A percentile compares a stretch with the other conserved stretches of the same genome.
Conservation (phyloP, 768 basidiomycete genomes). For the Suillus ampliporus region DNA sequence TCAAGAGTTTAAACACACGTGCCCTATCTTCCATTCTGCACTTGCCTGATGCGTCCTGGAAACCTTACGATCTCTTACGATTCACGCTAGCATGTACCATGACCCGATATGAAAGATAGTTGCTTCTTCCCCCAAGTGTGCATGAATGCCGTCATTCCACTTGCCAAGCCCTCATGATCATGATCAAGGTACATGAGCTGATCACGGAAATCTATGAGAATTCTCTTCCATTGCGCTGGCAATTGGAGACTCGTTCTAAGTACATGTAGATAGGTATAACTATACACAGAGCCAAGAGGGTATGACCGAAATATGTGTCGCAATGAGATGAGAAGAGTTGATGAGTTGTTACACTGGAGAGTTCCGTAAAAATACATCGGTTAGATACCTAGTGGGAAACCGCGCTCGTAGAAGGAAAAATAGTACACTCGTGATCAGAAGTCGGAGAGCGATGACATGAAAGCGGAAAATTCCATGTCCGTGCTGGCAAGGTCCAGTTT, state of each 20-base stretch:
- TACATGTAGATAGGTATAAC: slow-evolving; percentile 35
- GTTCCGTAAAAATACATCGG: slow-evolving; percentile 37
- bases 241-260: slow-evolving; percentile 9
- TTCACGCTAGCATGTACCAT: background rate
- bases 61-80: background rate
- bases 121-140: background rate
- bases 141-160: slow-evolving; percentile 11
- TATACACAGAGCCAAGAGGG: slow-evolving; percentile 21
- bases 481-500: slow-evolving; percentile 25
- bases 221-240: slow-evolving; percentile 18
- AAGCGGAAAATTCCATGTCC: slow-evolving; percentile 35
- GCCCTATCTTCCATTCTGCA: slow-evolving; percentile 13
- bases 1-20: slow-evolving; percentile 18
- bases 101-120: background rate
- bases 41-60: slow-evolving; percentile 3
- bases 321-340: slow-evolving; percentile 1
- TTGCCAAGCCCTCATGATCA: slow-evolving; percentile 4
- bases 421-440: slow-evolving; percentile 29
- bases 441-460: slow-evolving; percentile 37
- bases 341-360: slow-evolving; percentile 15
- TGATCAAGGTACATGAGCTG: background rate
- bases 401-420: slow-evolving; percentile 11
- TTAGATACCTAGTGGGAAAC: slow-evolving; percentile 17
- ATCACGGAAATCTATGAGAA: slow-evolving; percentile 16
- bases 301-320: slow-evolving; percentile 8